These are phyloP conservation scores for Brassica juncea DNA, from an alignment of 345 rosid genomes.

Conservation along the genomic window DNA sequence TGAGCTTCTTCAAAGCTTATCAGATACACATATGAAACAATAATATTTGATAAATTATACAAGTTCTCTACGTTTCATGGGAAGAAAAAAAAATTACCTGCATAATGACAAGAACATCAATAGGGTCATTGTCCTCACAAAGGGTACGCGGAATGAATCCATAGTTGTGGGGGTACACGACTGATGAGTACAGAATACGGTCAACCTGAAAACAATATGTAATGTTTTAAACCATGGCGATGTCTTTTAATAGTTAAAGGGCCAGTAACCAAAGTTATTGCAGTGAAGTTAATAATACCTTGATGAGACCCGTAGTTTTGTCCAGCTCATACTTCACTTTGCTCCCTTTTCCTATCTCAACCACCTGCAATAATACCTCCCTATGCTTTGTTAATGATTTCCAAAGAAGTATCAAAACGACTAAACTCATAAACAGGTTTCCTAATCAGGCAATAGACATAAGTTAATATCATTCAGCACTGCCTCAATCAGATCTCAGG, in stretches of 20 bases:
- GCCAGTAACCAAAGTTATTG: background rate
- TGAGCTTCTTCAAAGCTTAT: background rate
- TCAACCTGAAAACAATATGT: slow-evolving; percentile 62
- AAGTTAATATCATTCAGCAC: slow-evolving; percentile 6
- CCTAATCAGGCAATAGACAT: slow-evolving; percentile 11
- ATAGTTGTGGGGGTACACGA: slow-evolving; percentile 98
- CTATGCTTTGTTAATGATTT: slow-evolving; percentile 7
- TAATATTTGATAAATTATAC: background rate
- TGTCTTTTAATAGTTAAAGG: background rate
- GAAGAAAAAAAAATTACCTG: slow-evolving; percentile 55
- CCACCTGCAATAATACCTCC: slow-evolving; percentile 53
- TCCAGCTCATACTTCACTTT: slow-evolving; percentile 99
- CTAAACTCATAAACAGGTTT: slow-evolving; percentile 8
- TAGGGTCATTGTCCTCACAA: slow-evolving; percentile 95
- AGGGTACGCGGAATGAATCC: slow-evolving; percentile 98
- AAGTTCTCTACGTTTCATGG: background rate
- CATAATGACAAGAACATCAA: slow-evolving; percentile 97
- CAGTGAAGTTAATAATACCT: slow-evolving; percentile 47
- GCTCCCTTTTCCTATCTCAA: slow-evolving; percentile 93
- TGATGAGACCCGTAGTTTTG: slow-evolving; percentile 92
- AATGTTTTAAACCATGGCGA: background rate
- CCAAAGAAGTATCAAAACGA: background rate
- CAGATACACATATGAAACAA: slow-evolving; percentile 10
- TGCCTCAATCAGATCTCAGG: background rate
- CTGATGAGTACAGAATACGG: slow-evolving; percentile 89